Evolutionary conservation across 2,329 filamentous ascomycete genomes (phyloP).

Genomic region (Ophiostoma perfectum): DNA sequence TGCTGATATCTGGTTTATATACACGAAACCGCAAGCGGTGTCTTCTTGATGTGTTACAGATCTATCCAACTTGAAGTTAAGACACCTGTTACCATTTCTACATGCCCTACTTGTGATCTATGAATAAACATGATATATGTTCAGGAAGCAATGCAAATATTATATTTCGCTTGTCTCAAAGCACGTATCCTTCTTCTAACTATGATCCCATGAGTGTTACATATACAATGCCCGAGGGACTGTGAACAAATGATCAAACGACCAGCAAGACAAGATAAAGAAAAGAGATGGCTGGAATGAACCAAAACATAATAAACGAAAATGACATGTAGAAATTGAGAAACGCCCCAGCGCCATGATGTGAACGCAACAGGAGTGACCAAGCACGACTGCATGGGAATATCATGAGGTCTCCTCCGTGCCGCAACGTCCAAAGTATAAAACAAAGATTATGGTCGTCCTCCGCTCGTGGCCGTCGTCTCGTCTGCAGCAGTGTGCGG

Average conservation of each 20-base stretch:
- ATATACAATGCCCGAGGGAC: neutral
- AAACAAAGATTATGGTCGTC: conserved; percentile 1
- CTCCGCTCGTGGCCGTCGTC: neutral
- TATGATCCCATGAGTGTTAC: neutral
- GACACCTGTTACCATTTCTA: too few species aligned
- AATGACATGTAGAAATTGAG: neutral
- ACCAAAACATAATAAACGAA: neutral
- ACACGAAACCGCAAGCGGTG: too few species aligned
- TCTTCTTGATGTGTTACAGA: too few species aligned
- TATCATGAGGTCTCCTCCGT: neutral
- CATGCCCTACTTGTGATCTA: too few species aligned
- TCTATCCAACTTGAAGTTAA: too few species aligned
- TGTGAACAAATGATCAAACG: neutral
- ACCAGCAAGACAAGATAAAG: neutral
- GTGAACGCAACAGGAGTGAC: neutral
- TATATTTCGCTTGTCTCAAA: neutral
- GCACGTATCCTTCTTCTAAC: neutral
- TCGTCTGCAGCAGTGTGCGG: too few species aligned
- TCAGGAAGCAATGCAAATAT: neutral
- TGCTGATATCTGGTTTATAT: too few species aligned
- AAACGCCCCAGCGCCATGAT: conserved; percentile 15
- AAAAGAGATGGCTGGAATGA: neutral
- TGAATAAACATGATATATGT: too few species aligned
- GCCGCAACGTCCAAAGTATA: conserved; percentile 9
- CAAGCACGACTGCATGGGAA: neutral